Evolutionary conservation across 1,284 basidiomycete genomes (phyloP).

Genomic region (Ganoderma resinaceum): DNA sequence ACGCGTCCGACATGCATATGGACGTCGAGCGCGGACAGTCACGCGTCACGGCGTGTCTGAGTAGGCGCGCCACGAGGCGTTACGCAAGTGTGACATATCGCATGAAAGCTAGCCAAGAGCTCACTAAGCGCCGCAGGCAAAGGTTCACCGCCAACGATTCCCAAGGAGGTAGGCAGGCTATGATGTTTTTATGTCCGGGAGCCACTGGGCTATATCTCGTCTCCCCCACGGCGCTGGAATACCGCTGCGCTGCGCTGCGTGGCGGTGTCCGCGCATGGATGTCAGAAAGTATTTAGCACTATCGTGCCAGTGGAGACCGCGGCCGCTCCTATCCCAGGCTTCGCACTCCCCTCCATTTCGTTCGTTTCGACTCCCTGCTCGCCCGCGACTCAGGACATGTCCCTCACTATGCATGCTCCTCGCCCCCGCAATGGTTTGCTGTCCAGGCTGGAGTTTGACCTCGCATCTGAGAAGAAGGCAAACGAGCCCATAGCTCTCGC

Average conservation of each 20-base stretch:
- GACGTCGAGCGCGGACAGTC: too few species aligned
- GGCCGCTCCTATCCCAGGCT: neutral
- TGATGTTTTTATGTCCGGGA: neutral
- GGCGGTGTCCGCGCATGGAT: neutral
- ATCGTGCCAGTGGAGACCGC: neutral
- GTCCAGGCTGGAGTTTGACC: constrained; percentile 7
- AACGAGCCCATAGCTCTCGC: constrained; percentile 19
- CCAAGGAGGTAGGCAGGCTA: neutral
- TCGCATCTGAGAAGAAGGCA: constrained; percentile 11
- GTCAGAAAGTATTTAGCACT: neutral
- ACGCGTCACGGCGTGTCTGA: too few species aligned
- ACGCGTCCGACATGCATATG: neutral
- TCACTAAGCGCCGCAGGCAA: neutral
- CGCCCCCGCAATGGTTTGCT: constrained; percentile 13
- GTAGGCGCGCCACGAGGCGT: neutral
- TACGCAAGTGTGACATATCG: neutral
- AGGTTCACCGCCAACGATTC: neutral
- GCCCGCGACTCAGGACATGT: constrained; percentile 1
- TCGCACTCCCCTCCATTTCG: neutral
- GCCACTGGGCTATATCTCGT: neutral
- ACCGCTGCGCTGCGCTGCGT: neutral
- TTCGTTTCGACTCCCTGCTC: neutral
- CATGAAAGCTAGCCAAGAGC: neutral
- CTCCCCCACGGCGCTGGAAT: neutral
- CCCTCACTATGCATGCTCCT: constrained; percentile 19